Conservation (phyloP, 169 alveolate species). For the Toxoplasma gondii region DNA sequence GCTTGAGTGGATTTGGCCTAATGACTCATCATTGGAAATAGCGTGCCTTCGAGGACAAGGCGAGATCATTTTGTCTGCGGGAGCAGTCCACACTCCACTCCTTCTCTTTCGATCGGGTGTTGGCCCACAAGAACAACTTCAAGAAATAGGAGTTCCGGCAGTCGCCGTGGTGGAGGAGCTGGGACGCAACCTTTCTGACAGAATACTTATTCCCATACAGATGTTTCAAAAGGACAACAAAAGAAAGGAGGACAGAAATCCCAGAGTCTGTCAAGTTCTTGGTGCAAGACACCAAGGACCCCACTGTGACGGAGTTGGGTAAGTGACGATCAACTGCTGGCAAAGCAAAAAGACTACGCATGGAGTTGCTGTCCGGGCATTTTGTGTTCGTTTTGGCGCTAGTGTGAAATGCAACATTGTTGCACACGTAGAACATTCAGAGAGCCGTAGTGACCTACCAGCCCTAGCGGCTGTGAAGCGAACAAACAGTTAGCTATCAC, state of each 20-base stretch:
- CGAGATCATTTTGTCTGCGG: conserved; percentile 71
- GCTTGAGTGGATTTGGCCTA: background rate
- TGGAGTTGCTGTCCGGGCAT: too few relatives aligned
- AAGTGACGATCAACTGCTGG: background rate
- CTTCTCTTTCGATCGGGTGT: conserved; percentile 74
- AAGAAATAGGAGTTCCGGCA: background rate
- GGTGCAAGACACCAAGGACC: conserved; percentile 56
- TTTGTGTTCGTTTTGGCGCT: too few relatives aligned
- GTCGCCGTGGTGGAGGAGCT: background rate
- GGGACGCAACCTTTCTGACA: conserved; percentile 69
- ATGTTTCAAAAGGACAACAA: conserved; percentile 65
- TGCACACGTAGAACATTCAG: too few relatives aligned
- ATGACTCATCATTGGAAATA: background rate
- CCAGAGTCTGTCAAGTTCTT: conserved; percentile 66
- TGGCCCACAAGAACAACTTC: conserved; percentile 36
- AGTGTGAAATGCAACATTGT: too few relatives aligned
- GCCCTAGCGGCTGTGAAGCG: too few relatives aligned
- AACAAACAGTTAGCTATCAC: too few relatives aligned
- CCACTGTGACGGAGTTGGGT: conserved; percentile 39
- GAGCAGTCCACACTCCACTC: conserved; percentile 75
- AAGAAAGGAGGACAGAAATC: background rate
- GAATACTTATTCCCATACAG: conserved; percentile 74
- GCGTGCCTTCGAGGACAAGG: background rate
- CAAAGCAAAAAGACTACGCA: background rate
- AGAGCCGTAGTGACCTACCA: too few relatives aligned